These are phyloP conservation scores for Fusarium austroafricanum DNA, from an alignment of 2,329 filamentous ascomycete genomes.

Conservation along the genomic window DNA sequence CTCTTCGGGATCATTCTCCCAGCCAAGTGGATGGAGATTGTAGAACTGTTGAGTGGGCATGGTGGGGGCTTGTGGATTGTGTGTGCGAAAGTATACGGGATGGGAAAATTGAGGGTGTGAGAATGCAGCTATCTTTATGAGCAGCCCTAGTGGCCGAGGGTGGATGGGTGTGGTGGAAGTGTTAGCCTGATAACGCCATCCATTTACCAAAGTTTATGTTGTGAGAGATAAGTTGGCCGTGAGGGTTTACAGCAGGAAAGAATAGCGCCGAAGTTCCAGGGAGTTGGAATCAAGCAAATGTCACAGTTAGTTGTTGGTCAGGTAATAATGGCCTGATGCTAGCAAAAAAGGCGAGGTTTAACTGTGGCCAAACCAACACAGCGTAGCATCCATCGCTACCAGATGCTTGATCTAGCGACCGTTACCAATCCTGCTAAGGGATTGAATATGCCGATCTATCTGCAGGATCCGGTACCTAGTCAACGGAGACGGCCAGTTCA, in stretches of 20 bases:
- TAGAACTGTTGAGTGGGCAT: slow-evolving; percentile 48
- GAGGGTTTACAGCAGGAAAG: too few species aligned
- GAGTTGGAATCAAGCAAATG: too few species aligned
- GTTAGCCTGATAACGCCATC: too few species aligned
- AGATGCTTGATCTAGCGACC: background rate
- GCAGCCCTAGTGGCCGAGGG: too few species aligned
- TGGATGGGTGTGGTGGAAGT: too few species aligned
- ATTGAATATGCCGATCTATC: background rate
- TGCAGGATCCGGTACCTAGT: background rate
- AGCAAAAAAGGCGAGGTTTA: background rate
- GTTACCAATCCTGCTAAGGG: background rate
- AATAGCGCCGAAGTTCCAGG: too few species aligned
- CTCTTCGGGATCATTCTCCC: slow-evolving; percentile 53
- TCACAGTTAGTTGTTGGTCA: too few species aligned
- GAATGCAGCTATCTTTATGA: background rate
- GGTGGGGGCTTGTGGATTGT: background rate
- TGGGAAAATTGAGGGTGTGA: background rate
- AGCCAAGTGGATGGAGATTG: slow-evolving; percentile 50
- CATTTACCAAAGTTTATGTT: too few species aligned
- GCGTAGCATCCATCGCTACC: background rate
- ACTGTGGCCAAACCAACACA: background rate
- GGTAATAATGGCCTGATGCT: background rate
- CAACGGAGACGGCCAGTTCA: background rate
- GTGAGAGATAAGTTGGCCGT: too few species aligned
- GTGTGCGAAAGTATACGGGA: background rate